phyloP scores from a whole-genome alignment of 2,329 filamentous ascomycete species.

The Metarhizium robertsii region DNA sequence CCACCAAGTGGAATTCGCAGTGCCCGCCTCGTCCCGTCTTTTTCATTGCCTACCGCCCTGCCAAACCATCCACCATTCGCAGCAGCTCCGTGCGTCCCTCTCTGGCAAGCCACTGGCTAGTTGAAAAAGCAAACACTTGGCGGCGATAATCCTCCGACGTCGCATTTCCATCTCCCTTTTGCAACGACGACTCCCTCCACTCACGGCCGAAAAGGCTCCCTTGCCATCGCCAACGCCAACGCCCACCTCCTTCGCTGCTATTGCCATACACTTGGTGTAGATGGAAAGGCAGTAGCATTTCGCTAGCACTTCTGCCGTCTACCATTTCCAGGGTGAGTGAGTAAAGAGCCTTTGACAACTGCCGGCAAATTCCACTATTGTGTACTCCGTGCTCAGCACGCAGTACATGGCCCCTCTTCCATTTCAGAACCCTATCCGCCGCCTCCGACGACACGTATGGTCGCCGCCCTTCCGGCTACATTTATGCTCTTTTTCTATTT shows the following conservation, averaged over 20 bases:
- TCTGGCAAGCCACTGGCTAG: not conserved
- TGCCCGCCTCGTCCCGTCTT: not conserved
- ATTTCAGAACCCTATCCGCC: not conserved
- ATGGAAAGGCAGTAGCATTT: conserved; percentile 3
- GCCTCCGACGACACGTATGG: not conserved
- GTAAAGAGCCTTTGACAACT: not conserved
- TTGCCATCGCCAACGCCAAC: not conserved
- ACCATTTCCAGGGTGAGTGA: not conserved
- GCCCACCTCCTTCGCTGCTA: not conserved
- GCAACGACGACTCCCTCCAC: not conserved
- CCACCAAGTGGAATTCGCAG: not conserved
- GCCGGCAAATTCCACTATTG: not conserved
- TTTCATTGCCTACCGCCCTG: not conserved
- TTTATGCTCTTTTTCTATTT: not conserved
- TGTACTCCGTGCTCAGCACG: not conserved
- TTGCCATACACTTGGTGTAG: conserved; percentile 1
- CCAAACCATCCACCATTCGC: not conserved
- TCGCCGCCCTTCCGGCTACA: not conserved
- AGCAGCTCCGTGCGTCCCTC: not conserved
- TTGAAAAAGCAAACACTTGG: conserved; percentile 5
- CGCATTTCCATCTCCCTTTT: conserved; percentile 5
- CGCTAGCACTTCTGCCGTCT: not conserved
- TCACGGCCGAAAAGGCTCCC: not conserved
- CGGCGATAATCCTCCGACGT: conserved; percentile 7
- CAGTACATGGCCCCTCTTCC: not conserved